Conservation (phyloP, 2,329 filamentous ascomycete species). For the Magnaporthiopsis rhizophila region DNA sequence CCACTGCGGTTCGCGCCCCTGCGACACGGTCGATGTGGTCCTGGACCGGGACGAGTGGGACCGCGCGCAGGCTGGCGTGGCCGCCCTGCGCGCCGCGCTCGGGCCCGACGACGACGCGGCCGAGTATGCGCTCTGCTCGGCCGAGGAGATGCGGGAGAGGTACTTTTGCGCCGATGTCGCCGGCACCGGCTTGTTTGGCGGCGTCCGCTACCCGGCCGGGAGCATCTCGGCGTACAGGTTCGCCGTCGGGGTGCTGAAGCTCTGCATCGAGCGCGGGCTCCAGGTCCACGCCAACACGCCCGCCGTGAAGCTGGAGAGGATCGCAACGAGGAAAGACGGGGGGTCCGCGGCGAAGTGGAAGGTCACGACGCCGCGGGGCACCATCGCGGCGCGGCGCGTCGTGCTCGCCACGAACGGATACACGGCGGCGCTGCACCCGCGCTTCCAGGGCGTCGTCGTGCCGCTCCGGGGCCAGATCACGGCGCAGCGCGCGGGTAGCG, state of each 20-base stretch:
- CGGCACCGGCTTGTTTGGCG: constrained; percentile 39
- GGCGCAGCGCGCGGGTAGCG: constrained; percentile 28
- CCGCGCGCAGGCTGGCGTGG: constrained; percentile 28
- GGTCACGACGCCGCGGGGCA: constrained; percentile 34
- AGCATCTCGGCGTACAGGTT: constrained; percentile 33
- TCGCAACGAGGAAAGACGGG: background rate
- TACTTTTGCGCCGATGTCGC: constrained; percentile 35
- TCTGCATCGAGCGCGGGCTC: constrained; percentile 33
- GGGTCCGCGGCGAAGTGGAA: constrained; percentile 20
- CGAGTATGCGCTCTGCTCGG: constrained; percentile 33
- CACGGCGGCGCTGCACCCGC: constrained; percentile 34
- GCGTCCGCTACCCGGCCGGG: constrained; percentile 36
- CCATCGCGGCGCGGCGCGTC: constrained; percentile 31
- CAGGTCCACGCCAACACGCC: constrained; percentile 47
- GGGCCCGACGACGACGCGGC: constrained; percentile 30
- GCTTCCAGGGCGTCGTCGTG: constrained; percentile 37
- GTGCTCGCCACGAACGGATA: constrained; percentile 48
- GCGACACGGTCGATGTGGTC: constrained; percentile 49
- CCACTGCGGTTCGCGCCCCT: constrained; percentile 38
- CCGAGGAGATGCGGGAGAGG: constrained; percentile 30
- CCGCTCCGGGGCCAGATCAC: constrained; percentile 43
- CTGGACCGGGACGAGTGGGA: constrained; percentile 39
- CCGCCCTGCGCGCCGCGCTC: constrained; percentile 35
- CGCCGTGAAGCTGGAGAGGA: constrained; percentile 20
- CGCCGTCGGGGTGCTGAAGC: constrained; percentile 33